Evolutionary conservation across 805 yeast genomes (phyloP).

Genomic region (Peterozyma toletana): DNA sequence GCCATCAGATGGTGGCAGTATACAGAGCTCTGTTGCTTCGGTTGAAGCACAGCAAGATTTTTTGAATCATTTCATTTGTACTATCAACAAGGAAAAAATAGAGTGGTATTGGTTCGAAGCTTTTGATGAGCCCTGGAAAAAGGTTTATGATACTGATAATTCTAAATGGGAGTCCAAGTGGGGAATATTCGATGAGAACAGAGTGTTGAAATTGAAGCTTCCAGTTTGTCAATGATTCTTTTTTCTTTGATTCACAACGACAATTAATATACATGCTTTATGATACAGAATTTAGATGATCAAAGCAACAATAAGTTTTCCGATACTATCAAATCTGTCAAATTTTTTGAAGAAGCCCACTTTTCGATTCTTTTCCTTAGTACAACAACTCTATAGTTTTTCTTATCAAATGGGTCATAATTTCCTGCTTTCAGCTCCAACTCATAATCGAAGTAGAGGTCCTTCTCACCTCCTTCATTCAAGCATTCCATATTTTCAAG

Average conservation of each 20-base stretch:
- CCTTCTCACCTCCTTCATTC: slow-evolving; percentile 18
- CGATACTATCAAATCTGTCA: neutral
- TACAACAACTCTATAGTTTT: slow-evolving; percentile 15
- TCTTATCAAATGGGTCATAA: slow-evolving; percentile 17
- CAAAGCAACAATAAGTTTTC: slow-evolving; percentile 19
- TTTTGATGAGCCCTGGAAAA: slow-evolving; percentile 69
- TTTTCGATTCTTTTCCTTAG: slow-evolving; percentile 15
- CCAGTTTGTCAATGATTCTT: slow-evolving; percentile 24
- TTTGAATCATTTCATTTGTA: slow-evolving; percentile 45
- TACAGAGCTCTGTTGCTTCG: slow-evolving; percentile 40
- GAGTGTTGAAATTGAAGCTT: slow-evolving; percentile 38
- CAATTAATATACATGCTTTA: too few species aligned
- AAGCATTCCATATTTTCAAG: slow-evolving; percentile 48
- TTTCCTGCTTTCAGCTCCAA: slow-evolving; percentile 10
- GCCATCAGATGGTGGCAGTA: slow-evolving; percentile 59
- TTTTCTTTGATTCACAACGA: slow-evolving; percentile 2
- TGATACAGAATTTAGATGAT: neutral
- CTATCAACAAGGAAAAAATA: slow-evolving; percentile 23
- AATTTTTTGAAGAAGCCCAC: slow-evolving; percentile 15
- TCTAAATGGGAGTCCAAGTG: slow-evolving; percentile 63
- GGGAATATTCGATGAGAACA: slow-evolving; percentile 51
- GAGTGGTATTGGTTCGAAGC: slow-evolving; percentile 64
- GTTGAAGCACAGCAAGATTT: slow-evolving; percentile 35
- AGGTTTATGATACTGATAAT: slow-evolving; percentile 37
- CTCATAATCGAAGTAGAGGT: slow-evolving; percentile 20